These are phyloP conservation scores for Fusarium incarnatum DNA, from an alignment of 2,329 filamentous ascomycete species.

Conservation along the genomic window DNA sequence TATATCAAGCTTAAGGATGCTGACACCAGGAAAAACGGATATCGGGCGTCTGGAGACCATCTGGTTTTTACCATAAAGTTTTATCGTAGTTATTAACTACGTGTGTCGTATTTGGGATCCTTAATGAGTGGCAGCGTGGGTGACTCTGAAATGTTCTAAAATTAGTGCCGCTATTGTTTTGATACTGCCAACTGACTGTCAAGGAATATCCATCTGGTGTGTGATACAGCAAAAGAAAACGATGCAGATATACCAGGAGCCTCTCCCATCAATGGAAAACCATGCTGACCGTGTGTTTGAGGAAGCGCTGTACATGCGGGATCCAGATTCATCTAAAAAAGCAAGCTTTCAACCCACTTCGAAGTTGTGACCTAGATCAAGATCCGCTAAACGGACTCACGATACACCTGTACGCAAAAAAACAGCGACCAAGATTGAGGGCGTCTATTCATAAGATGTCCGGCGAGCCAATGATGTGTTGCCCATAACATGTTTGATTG, in stretches of 20 bases:
- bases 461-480: slow-evolving; percentile 10
- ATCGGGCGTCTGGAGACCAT: background rate
- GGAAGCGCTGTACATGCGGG: slow-evolving; percentile 8
- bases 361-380: background rate
- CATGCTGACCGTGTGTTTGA: background rate
- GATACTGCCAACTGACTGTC: background rate
- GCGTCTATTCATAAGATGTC: slow-evolving; percentile 1
- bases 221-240: background rate
- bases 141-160: background rate
- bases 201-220: background rate
- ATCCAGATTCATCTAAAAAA: background rate
- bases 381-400: slow-evolving; percentile 2
- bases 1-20: background rate
- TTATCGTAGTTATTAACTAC: background rate
- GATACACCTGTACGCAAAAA: background rate
- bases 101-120: background rate
- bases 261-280: background rate
- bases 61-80: background rate
- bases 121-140: background rate
- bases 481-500: background rate
- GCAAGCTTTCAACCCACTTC: background rate
- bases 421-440: slow-evolving; percentile 1
- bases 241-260: background rate
- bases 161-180: background rate
- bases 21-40: background rate